Evolutionary conservation across 176 grass and related monocot species (phyloP).

Genomic region (Paspalum vaginatum): DNA sequence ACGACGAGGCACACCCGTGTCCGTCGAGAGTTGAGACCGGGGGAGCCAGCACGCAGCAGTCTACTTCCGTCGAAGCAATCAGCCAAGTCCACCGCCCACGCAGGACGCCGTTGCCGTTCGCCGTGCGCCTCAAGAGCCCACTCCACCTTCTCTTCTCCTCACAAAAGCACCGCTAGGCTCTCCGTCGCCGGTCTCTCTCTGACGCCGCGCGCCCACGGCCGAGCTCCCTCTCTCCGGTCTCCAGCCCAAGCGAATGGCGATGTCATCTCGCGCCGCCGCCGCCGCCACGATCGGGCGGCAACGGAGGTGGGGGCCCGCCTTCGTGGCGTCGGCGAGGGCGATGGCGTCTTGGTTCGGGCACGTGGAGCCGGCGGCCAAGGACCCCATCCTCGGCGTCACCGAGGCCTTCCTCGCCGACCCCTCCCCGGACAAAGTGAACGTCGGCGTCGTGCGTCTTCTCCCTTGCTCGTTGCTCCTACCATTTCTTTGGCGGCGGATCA

Average conservation of each 20-base stretch:
- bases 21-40: not conserved
- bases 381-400: constrained; percentile 93
- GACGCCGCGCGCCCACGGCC: too few relatives aligned
- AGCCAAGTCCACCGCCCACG: too few relatives aligned
- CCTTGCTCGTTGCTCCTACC: too few relatives aligned
- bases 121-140: not conserved
- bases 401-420: constrained; percentile 94
- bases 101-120: too few relatives aligned
- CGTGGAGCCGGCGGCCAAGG: constrained; percentile 84
- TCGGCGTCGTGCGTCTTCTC: constrained; percentile 68
- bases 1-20: not conserved
- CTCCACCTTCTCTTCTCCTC: too few relatives aligned
- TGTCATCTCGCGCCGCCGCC: constrained; percentile 22
- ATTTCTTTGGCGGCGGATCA: not conserved
- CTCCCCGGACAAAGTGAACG: constrained; percentile 76
- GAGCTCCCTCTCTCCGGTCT: too few relatives aligned
- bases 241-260: not conserved
- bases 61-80: not conserved
- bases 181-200: too few relatives aligned
- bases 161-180: too few relatives aligned
- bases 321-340: constrained; percentile 38
- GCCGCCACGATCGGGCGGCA: not conserved
- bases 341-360: constrained; percentile 65
- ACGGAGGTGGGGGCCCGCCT: not conserved
- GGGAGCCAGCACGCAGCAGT: not conserved